Evolutionary conservation across 1,284 basidiomycete genomes (phyloP).

Genomic region (Golubevia pallescens): DNA sequence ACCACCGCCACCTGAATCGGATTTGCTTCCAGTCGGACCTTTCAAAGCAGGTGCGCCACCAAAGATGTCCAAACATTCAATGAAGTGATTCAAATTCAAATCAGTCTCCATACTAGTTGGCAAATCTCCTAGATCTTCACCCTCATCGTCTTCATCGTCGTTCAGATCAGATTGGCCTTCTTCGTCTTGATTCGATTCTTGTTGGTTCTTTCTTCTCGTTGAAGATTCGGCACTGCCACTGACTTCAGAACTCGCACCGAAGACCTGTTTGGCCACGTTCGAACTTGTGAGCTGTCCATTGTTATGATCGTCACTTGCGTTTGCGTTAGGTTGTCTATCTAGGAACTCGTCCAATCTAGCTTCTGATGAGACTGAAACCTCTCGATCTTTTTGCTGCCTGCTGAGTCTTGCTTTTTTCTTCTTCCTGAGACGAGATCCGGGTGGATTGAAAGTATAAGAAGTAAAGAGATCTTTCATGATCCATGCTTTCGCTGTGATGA

Average conservation of each 20-base stretch:
- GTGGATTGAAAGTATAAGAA: neutral
- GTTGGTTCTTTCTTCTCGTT: neutral
- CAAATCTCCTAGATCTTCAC: neutral
- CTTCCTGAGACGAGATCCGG: neutral
- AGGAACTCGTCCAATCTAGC: neutral
- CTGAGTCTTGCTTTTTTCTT: neutral
- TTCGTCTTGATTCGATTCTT: neutral
- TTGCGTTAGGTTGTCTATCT: neutral
- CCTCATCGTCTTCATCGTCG: neutral
- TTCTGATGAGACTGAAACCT: neutral
- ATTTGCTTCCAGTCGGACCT: neutral
- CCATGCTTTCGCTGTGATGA: neutral
- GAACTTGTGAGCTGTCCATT: neutral
- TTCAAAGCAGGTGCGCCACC: neutral
- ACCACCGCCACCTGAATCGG: neutral
- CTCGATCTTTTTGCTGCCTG: neutral
- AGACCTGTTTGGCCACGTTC: neutral
- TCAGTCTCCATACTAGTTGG: neutral
- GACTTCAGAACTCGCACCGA: neutral
- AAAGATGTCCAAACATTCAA: neutral
- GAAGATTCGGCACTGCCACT: neutral
- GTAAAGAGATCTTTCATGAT: neutral
- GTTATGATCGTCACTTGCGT: neutral
- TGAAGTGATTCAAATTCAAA: neutral
- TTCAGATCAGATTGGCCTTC: neutral